Conservation (phyloP, 768 basidiomycete species). For the Lactarius hengduanensis region DNA sequence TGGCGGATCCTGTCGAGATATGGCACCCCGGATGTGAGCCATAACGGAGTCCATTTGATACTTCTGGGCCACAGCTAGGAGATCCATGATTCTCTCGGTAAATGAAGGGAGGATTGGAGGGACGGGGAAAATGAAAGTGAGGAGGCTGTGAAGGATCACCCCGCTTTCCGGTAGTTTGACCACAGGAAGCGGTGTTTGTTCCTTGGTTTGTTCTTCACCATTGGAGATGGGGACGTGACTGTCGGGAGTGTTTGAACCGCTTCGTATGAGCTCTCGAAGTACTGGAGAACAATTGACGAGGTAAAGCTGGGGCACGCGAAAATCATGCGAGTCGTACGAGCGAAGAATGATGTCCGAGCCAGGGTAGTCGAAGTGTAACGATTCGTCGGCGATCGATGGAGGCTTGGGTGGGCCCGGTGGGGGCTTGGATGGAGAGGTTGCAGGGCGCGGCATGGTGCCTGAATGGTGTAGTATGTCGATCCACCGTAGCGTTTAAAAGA, state of each 20-base stretch:
- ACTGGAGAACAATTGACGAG: neutral
- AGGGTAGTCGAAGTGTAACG: neutral
- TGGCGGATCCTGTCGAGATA: neutral
- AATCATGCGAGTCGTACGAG: neutral
- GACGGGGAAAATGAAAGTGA: neutral
- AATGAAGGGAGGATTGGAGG: neutral
- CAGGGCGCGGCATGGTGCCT: neutral
- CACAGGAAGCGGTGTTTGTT: neutral
- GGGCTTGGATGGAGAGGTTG: neutral
- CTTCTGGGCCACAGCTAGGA: neutral
- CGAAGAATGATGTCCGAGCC: neutral
- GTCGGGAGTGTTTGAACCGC: neutral
- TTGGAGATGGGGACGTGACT: neutral
- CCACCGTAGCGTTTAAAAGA: too few relatives aligned
- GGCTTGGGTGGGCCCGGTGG: neutral
- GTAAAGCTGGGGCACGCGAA: neutral
- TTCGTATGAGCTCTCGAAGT: neutral
- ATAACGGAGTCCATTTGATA: neutral
- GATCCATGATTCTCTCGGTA: neutral
- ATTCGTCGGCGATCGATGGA: neutral
- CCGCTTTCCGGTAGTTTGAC: neutral
- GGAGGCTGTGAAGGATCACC: neutral
- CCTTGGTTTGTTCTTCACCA: neutral
- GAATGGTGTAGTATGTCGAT: too few relatives aligned
- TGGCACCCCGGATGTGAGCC: neutral